Base-by-base conservation (phyloP, 345 rosid species). In the Clausena lansium region DNA sequence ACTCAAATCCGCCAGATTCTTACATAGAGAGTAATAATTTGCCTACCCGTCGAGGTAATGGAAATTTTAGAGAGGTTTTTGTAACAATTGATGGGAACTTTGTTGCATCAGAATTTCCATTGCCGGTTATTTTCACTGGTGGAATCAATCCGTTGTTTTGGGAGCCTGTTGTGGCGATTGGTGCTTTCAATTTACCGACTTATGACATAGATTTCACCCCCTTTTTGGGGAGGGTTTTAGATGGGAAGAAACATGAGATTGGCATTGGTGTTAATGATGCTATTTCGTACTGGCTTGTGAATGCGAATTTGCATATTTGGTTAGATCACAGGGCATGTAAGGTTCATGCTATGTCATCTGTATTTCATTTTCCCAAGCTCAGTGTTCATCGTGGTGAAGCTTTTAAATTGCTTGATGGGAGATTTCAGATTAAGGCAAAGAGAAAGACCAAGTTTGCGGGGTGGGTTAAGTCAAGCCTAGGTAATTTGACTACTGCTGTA, bases 131-230 rank as follows among this genome's bases (percentile, higher is more conserved):
- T 10, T 93, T 91, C 74, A 87, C 93, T 1, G 99, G 99, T 1
- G 96, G 98, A 61, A 87, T 93, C 67, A 95, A 95, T 57, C 98
- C 99, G 0, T 81, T 95, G 71, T 86, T 93, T 69, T 95, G 99
- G 98, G 88, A 90, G 77, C 97, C 97, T 6, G 80, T 89, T 15
- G 97, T 93, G 74, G 91, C 89, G 3, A 90, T 92, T 20, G 96
- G 94, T 28, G 96, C 91, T 6, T 93, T 95, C 76, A 74, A 87
- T 80, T 82, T 95, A 17, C 98, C 99, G 4, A 82, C 91, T n/a
- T 92, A 93, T 45, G 92, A 95, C 66, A 61, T 92, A 35, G 93
- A 95, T 54, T 78, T 95, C 74, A 89, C 97, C 0, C 98, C 99
- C 0, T 82, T 91, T 76, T 76, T 95, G 22, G 98, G 92, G 27